Evolutionary conservation across 176 grass and related monocot genomes (phyloP).

Genomic region (Puccinellia tenuiflora): DNA sequence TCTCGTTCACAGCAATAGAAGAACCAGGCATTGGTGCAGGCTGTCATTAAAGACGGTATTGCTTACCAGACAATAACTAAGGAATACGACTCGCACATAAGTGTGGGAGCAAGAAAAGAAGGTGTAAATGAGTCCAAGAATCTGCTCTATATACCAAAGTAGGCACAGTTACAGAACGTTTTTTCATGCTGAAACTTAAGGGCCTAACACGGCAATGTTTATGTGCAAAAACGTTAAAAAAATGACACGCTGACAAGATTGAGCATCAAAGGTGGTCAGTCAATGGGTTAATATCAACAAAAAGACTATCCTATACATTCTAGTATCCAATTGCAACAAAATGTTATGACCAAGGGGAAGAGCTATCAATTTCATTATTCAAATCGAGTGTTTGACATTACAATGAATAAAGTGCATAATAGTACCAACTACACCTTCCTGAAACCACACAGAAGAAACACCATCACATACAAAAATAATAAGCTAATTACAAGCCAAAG

Average conservation of each 20-base stretch:
- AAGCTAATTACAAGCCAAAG: neutral
- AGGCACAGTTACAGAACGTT: neutral
- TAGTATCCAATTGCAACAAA: neutral
- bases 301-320: neutral
- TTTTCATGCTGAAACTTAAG: neutral
- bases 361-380: neutral
- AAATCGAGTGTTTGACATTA: neutral
- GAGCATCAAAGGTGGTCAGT: neutral
- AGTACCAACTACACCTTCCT: neutral
- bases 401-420: neutral
- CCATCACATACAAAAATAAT: neutral
- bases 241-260: neutral
- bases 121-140: neutral
- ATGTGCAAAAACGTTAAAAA: neutral
- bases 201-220: neutral
- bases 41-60: neutral
- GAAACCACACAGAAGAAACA: neutral
- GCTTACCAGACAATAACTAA: neutral
- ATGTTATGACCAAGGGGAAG: neutral
- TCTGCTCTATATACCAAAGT: neutral
- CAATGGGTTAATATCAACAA: neutral
- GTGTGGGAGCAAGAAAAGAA: neutral
- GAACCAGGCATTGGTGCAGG: neutral
- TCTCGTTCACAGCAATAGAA: neutral
- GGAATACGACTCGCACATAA: neutral